Conservation (phyloP, 2,329 filamentous ascomycete species). For the Ophiocordyceps camponoti-floridani region DNA sequence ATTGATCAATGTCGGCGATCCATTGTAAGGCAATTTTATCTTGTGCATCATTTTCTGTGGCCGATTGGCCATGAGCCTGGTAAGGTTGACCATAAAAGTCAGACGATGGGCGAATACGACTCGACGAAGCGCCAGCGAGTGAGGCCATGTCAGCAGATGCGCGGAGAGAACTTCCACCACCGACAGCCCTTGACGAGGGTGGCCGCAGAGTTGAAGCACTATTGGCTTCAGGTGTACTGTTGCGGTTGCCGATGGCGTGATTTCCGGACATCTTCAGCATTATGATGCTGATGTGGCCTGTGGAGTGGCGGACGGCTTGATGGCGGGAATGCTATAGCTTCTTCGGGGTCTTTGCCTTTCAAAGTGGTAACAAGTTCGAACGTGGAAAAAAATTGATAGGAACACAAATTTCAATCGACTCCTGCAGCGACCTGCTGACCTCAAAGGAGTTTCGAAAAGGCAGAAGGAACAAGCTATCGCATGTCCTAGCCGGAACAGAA, state of each 20-base stretch:
- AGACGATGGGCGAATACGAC: constrained; percentile 80
- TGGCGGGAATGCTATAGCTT: not conserved
- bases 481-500: not conserved
- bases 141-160: constrained; percentile 92
- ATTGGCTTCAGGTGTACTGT: constrained; percentile 88
- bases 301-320: not conserved
- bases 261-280: constrained; percentile 51
- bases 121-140: constrained; percentile 48
- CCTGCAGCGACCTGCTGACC: constrained; percentile 74
- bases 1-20: constrained; percentile 98
- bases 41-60: constrained; percentile 59
- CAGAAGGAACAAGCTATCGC: not conserved
- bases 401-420: constrained; percentile 20
- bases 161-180: constrained; percentile 69
- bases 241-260: constrained; percentile 65
- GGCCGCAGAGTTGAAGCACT: constrained; percentile 69
- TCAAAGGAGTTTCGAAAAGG: constrained; percentile 44
- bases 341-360: too few relatives aligned
- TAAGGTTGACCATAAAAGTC: constrained; percentile 78
- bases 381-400: not conserved
- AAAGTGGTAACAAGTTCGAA: too few relatives aligned
- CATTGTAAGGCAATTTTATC: constrained; percentile 95
- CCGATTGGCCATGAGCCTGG: constrained; percentile 47
- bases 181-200: constrained; percentile 60
- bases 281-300: constrained; percentile 3